Conservation (phyloP, 345 rosid genomes). For the Aquilaria yunnanensis region DNA sequence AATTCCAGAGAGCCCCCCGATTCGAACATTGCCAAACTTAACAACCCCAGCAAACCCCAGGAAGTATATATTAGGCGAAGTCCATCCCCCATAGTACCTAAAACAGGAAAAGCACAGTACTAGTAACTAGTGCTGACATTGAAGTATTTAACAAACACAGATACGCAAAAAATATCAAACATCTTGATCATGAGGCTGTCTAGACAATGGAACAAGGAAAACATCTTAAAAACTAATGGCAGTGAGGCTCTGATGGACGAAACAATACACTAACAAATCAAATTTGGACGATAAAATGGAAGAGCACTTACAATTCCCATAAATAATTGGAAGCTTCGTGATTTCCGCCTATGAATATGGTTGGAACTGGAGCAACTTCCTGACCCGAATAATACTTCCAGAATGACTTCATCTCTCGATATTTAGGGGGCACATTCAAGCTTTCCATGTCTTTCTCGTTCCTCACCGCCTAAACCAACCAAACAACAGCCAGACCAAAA, state of each 20-base stretch:
- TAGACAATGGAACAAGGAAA: too few relatives aligned
- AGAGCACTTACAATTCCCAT: conserved; percentile 72
- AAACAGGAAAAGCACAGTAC: conserved; percentile 1
- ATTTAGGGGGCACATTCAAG: conserved; percentile 67
- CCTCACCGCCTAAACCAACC: conserved; percentile 55
- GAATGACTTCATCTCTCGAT: conserved; percentile 76
- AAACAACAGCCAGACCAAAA: not conserved
- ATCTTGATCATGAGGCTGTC: too few relatives aligned
- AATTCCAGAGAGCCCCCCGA: conserved; percentile 91
- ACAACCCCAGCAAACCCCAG: conserved; percentile 80
- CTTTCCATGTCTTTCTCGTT: conserved; percentile 82
- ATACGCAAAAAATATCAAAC: not conserved
- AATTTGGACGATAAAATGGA: not conserved
- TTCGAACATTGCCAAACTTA: conserved; percentile 77
- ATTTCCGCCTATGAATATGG: conserved; percentile 93
- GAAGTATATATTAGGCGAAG: conserved; percentile 82
- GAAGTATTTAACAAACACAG: too few relatives aligned
- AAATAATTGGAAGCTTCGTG: conserved; percentile 96
- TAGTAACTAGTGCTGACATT: too few relatives aligned
- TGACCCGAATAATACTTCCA: conserved; percentile 90
- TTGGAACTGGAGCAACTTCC: conserved; percentile 77
- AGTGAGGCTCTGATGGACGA: not conserved
- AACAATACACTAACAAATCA: not conserved
- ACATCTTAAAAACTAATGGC: not conserved
- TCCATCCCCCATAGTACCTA: conserved; percentile 98